Evolutionary conservation across 164 flowering plant species (phyloP), one percentile per base, ranked within the genome.

Genomic region (Vitis labrusca): DNA sequence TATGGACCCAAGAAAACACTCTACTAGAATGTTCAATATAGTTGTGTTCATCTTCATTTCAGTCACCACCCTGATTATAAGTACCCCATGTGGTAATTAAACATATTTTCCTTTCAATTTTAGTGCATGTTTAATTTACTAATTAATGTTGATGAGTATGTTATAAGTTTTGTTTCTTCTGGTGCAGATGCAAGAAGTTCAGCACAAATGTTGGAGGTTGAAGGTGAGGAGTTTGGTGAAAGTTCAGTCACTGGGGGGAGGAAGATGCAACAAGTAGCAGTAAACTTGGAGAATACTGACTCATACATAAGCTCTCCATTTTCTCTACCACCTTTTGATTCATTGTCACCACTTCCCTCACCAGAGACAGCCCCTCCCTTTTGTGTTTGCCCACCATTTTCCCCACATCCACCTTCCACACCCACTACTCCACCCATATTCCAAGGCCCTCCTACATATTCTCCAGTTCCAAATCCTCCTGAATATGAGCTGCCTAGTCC

Each of bases 251-350:
- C 54, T 30, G 30, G 29, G 44, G 7, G 44, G 44, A 37, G 44
- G 44, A 37, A 37, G 44, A 37, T 6, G 7, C 44, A 37, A 37
- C 7, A 37, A 37, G 44, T 2, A 37, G 44, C 44, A 37, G 44
- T 6, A 37, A 37, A 8, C 15, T 54, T 30, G 3, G 50, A 15
- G 1, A 19, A 27, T 27, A n/a, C 53, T 27, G 48, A 23, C 2
- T 17, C 64, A 27, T 16, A 59, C 1, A 3, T 71, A 2, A 61
- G 50, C 64, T 50, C 69, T 47, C 69, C 58, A 1, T 57, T 58
- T 52, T 51, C 68, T 57, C 27, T 65, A 6, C 75, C 75, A 17
- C 70, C 75, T 7, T 72, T 65, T 52, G 61, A 66, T 5, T 66
- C 73, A 49, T 15, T 63, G 1, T 51, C 67, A 55, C 75, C 75